Conservation (phyloP, 768 basidiomycete species). For the Tubosaeta sp. region DNA sequence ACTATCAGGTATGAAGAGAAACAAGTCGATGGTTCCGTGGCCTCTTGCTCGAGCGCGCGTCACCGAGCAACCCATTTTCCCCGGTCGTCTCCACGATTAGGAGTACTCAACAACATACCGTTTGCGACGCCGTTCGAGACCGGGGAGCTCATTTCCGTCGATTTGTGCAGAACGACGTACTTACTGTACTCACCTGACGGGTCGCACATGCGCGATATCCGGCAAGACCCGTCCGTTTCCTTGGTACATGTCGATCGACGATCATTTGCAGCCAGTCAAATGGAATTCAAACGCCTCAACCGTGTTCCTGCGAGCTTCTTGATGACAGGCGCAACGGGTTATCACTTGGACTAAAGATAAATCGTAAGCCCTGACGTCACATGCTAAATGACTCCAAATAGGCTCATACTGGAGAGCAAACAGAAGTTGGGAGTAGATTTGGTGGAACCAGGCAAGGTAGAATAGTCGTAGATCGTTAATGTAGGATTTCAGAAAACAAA, state of each 20-base stretch:
- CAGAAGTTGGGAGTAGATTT: too few relatives aligned
- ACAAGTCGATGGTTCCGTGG: slow-evolving; percentile 34
- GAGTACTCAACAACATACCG: too few relatives aligned
- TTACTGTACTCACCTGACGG: too few relatives aligned
- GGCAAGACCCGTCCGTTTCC: neutral
- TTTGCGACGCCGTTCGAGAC: slow-evolving; percentile 45
- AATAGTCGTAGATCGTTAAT: too few relatives aligned
- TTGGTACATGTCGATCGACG: neutral
- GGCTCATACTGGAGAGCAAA: too few relatives aligned
- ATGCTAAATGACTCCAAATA: too few relatives aligned
- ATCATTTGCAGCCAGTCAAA: neutral
- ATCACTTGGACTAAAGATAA: too few relatives aligned
- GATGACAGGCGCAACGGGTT: neutral
- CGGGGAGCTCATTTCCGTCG: slow-evolving; percentile 82
- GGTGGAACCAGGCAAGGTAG: too few relatives aligned
- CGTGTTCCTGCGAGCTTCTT: neutral
- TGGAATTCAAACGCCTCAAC: neutral
- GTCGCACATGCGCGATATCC: neutral
- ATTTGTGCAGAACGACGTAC: slow-evolving; percentile 68
- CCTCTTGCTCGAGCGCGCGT: slow-evolving; percentile 43
- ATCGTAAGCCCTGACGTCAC: too few relatives aligned
- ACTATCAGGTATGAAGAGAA: slow-evolving; percentile 59
- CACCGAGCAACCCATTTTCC: slow-evolving; percentile 29
- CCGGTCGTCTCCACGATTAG: too few relatives aligned
- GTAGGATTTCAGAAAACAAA: too few relatives aligned